Evolutionary conservation across 2,329 filamentous ascomycete genomes (phyloP), one percentile per base, ranked within the genome.

Genomic region (Zasmidium citrigriseum): DNA sequence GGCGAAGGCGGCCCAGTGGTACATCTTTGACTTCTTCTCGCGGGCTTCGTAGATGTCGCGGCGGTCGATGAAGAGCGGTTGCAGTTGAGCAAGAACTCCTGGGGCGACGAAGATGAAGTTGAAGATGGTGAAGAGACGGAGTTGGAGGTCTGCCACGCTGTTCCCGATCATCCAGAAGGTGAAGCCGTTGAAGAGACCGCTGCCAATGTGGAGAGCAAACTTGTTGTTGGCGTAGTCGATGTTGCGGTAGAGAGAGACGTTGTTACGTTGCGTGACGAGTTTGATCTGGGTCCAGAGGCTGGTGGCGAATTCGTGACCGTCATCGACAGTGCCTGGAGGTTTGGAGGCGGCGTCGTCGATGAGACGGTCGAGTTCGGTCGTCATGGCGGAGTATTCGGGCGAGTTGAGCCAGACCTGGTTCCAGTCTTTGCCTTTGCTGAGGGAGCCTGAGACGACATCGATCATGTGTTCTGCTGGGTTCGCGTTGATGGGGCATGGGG

Each of bases 1-100:
- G 70, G 90, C 82, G 73, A 92, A 91, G 0, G 82, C 85, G 61
- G 84, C 80, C 89, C 89, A 92, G 1, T 86, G 89, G 75, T 92
- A 93, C 1, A 86, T 82, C 68, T 90, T 90, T 70, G 82, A 85
- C 1, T 87, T 83, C 29, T 83, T 79, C 68, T 86, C 83, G 52
- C 83, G 82, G 3, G 78, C 80, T 70, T 86, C 83, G 70, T 84
- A 86, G 9, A 86, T 75, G 11, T 82, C 78, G 24, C 83, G 80
- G 64, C 85, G 82, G 4, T 82, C 83, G 52, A 83, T 75, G 70
- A 86, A 86, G 46, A 83, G 76, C 2, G 84, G 84, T 71, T 85
- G 83, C 46, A 86, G 83, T 64, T 84, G 82, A 53, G 83, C 80
- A 2, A 82, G 80, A 41, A 84, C 73, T 22, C 78, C 80, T 0